Evolutionary conservation across 2,329 filamentous ascomycete species (phyloP), one percentile per base, ranked within the genome.

Genomic region (Xylaria sp.): DNA sequence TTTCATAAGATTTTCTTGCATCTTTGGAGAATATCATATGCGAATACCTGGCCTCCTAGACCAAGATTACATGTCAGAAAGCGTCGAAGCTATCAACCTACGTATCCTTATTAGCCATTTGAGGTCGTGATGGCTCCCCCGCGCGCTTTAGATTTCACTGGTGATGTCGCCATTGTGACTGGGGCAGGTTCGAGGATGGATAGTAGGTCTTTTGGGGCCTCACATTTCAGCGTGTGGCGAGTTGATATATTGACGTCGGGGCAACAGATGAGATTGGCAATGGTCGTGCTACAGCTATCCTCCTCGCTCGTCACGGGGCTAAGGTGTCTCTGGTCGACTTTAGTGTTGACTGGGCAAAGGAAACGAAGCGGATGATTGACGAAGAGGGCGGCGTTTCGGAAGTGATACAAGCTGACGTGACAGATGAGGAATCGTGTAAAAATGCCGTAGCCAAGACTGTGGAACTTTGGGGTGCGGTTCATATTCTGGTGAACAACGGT

Each of bases 81-180:
- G 2, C 34, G 8, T 7, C 12, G 25, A 25, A 18, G 5, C 12
- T 28, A 18, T n/a, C 8, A 28, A 46, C 6, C 13, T 13, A 10
- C 13, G n/a, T 41, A 32, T n/a, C 23, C 23, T 10, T n/a, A 7
- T 12, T 12, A 8, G 28, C 15, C n/a, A 46, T 3, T 32, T n/a
- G 15, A n/a, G 7, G 15, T 13, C 32, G 9, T 10, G 10, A 75
- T 74, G 69, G 37, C 66, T 20, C 66, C 71, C 3, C 68, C 68
- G 3, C 52, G 57, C 66, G 71, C 75, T 2, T 72, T 79, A 15
- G 73, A 78, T 59, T 75, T 80, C 59, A 61, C 68, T 0, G 75
- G 78, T 0, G 76, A 79, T 13, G 77, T 80, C 6, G 78, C 78
- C 37, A 75, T 80, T 28, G 77, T 80, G 3, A 78, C 78, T 0